A percentile compares a stretch with the other conserved stretches of the same genome.
Conservation (phyloP, 148 eudicot species). For the Heliamphora exappendiculata region DNA sequence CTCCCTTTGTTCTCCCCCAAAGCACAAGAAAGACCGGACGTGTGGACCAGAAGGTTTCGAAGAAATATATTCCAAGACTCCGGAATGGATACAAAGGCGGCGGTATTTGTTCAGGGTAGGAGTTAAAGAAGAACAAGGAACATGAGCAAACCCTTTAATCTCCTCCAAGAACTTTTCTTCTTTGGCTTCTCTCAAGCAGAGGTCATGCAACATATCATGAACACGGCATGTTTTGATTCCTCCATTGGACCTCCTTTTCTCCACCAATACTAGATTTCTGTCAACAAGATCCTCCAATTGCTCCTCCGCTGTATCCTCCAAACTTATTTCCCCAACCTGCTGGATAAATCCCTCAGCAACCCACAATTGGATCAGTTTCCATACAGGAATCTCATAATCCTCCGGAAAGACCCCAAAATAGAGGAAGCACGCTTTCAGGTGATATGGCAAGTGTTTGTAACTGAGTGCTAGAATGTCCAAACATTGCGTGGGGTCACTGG, state of each 20-base stretch:
- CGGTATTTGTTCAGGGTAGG: conserved; percentile 13
- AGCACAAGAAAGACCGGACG: conserved; percentile 35
- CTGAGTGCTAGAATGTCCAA: conserved; percentile 27
- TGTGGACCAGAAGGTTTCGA: conserved; percentile 21
- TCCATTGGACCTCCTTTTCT: conserved; percentile 16
- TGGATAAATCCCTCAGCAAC: conserved; percentile 35
- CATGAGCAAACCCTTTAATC: conserved; percentile 6
- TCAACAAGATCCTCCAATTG: conserved; percentile 33
- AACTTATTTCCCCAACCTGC: conserved; percentile 12
- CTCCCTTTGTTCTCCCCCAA: conserved; percentile 10
- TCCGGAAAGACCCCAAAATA: conserved; percentile 6
- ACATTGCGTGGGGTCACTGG: conserved; percentile 7
- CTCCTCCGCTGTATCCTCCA: conserved; percentile 32
- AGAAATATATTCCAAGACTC: conserved; percentile 18
- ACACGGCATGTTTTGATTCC: conserved; percentile 33
- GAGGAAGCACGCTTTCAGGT: conserved; percentile 34
- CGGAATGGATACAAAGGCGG: conserved; percentile 32
- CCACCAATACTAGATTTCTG: conserved; percentile 29
- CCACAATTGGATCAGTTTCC: conserved; percentile 27
- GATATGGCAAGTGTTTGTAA: conserved; percentile 25
- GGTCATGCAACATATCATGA: conserved; percentile 34
- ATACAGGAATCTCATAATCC: conserved; percentile 3
- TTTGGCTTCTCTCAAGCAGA: conserved; percentile 30
- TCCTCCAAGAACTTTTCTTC: conserved; percentile 26
- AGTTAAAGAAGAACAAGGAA: neutral